A percentile compares a stretch with the other conserved stretches of the same genome.
These are phyloP conservation scores for Ceratocystis diversiconidia DNA, from an alignment of 2,329 filamentous ascomycete species.

Conservation along the genomic window DNA sequence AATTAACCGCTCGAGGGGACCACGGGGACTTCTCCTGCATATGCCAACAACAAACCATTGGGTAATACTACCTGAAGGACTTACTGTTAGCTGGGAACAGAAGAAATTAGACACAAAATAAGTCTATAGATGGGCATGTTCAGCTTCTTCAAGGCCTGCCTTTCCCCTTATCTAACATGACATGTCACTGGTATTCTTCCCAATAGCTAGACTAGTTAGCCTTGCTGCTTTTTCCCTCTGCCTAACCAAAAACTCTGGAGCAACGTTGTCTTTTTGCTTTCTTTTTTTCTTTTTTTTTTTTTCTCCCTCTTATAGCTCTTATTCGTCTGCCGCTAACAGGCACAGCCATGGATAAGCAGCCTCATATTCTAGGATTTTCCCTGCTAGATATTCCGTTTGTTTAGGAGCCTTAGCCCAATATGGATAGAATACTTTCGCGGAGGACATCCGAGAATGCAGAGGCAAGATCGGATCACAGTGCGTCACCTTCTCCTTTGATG, in stretches of 20 bases:
- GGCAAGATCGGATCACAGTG: conserved; percentile 1
- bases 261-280: too few species aligned
- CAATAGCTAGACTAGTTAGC: neutral
- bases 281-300: neutral
- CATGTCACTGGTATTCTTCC: neutral
- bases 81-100: too few species aligned
- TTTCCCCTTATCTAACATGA: neutral
- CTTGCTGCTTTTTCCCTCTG: neutral
- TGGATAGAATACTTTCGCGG: neutral
- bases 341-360: neutral
- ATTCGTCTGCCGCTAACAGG: neutral
- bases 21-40: too few species aligned
- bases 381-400: neutral
- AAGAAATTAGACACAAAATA: neutral
- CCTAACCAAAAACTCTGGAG: neutral
- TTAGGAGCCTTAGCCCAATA: neutral
- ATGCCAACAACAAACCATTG: too few species aligned
- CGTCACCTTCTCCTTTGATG: neutral
- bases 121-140: neutral
- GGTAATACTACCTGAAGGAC: too few species aligned
- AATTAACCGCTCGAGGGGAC: too few species aligned
- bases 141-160: neutral
- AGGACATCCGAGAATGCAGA: neutral
- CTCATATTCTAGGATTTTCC: neutral
- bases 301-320: neutral